phyloP scores from a whole-genome alignment of 2,329 filamentous ascomycete genomes.

The Alternaria sp. region DNA sequence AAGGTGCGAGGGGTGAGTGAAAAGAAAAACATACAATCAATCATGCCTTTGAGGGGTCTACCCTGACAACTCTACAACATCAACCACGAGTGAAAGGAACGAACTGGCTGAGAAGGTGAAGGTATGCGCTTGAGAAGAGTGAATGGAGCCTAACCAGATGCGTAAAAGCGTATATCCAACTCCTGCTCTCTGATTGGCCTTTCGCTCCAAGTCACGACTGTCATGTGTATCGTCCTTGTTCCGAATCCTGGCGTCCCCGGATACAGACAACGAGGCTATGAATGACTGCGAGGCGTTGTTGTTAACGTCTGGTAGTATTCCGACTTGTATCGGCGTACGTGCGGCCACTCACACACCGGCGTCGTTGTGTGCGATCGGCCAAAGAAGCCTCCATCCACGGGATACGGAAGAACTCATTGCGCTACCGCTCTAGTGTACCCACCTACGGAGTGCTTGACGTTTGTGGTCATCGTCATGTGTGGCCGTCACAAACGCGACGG shows the following conservation, averaged over 20 bases:
- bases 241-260: background rate
- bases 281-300: background rate
- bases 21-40: slow-evolving; percentile 3
- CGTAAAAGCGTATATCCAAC: slow-evolving; percentile 8
- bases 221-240: slow-evolving; percentile 1
- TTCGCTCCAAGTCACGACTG: slow-evolving; percentile 1
- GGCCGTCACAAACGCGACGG: slow-evolving; percentile 1
- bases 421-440: slow-evolving; percentile 15
- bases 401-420: slow-evolving; percentile 9
- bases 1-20: slow-evolving; percentile 1
- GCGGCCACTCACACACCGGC: background rate
- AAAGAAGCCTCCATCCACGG: slow-evolving; percentile 5
- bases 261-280: background rate
- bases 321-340: background rate
- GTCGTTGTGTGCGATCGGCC: slow-evolving; percentile 5
- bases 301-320: background rate
- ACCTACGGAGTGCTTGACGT: slow-evolving; percentile 7
- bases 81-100: background rate
- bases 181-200: slow-evolving; percentile 11
- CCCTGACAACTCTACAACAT: background rate
- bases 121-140: slow-evolving; percentile 5
- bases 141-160: slow-evolving; percentile 10
- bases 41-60: slow-evolving; percentile 6
- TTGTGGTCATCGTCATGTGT: slow-evolving; percentile 10
- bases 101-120: background rate